A percentile compares a stretch with the other conserved stretches of the same genome.
Evolutionary conservation across 345 rosid genomes (phyloP).

Genomic region (Sonneratia caseolaris): DNA sequence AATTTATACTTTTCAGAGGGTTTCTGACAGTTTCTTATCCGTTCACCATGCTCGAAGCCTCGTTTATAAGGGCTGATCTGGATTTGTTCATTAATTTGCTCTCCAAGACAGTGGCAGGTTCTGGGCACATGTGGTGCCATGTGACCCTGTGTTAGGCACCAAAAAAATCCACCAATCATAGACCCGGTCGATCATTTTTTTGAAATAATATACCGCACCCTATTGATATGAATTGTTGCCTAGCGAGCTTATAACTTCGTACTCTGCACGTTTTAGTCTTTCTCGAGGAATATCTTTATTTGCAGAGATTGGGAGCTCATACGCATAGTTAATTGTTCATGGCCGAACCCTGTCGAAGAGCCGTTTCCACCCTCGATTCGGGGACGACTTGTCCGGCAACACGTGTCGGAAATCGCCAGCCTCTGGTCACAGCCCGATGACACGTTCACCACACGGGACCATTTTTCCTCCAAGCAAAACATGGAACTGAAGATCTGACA

Average conservation of each 20-base stretch:
- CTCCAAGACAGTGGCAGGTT: constrained; percentile 33
- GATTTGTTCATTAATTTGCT: constrained; percentile 18
- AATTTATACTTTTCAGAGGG: too few species aligned
- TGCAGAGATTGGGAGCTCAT: too few species aligned
- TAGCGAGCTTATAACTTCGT: neutral
- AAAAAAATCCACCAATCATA: constrained; percentile 10
- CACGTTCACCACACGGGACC: constrained; percentile 17
- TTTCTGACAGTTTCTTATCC: neutral
- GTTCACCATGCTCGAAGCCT: neutral
- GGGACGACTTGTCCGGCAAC: too few species aligned
- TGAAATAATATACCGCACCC: neutral
- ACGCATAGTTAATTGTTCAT: too few species aligned
- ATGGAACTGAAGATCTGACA: constrained; percentile 10
- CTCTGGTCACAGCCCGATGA: constrained; percentile 4
- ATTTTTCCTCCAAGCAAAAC: neutral
- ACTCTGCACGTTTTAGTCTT: neutral
- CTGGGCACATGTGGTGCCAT: constrained; percentile 36
- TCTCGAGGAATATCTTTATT: neutral
- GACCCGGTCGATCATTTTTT: neutral
- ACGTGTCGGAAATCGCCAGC: constrained; percentile 4
- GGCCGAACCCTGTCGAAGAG: too few species aligned
- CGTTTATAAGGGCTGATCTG: neutral
- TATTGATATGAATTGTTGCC: neutral
- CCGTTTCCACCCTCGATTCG: too few species aligned
- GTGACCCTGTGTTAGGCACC: constrained; percentile 20